Percentiles rank a stretch among this genome's conserved stretches.
phyloP scores from a whole-genome alignment of 257 asterid species.

The Petrea volubilis region DNA sequence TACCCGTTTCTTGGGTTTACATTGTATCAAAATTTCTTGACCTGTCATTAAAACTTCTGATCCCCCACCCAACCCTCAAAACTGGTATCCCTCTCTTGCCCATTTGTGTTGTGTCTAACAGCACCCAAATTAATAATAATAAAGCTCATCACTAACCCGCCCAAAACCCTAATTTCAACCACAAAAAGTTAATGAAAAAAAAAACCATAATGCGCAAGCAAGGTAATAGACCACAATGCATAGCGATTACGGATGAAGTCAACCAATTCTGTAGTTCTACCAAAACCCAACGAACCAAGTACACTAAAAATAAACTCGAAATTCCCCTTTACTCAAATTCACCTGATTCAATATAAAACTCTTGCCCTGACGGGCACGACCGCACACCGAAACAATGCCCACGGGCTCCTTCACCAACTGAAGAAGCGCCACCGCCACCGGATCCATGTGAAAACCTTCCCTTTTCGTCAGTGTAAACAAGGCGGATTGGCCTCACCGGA shows the following conservation, averaged over 20 bases:
- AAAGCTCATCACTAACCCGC: not conserved
- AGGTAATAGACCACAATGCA: not conserved
- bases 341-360: constrained; percentile 94
- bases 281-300: constrained; percentile 15
- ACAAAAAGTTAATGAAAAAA: constrained; percentile 10
- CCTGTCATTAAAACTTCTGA: too few species aligned
- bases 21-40: too few species aligned
- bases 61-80: too few species aligned
- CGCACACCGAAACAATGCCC: constrained; percentile 96
- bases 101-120: not conserved
- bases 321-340: not conserved
- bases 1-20: too few species aligned
- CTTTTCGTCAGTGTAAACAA: too few species aligned
- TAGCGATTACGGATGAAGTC: not conserved
- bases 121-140: not conserved
- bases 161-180: constrained; percentile 27
- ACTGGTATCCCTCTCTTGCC: not conserved
- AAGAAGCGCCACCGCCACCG: constrained; percentile 89
- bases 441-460: constrained; percentile 93
- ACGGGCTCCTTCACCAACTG: constrained; percentile 93
- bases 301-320: not conserved
- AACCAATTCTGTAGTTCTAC: not conserved
- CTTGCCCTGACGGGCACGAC: constrained; percentile 99
- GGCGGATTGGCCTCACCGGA: constrained; percentile 89
- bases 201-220: constrained; percentile 29